A percentile compares a stretch with the other conserved stretches of the same genome.
Evolutionary conservation across 495 filamentous ascomycete species (phyloP).

Genomic region (Corynascus novoguineensis): DNA sequence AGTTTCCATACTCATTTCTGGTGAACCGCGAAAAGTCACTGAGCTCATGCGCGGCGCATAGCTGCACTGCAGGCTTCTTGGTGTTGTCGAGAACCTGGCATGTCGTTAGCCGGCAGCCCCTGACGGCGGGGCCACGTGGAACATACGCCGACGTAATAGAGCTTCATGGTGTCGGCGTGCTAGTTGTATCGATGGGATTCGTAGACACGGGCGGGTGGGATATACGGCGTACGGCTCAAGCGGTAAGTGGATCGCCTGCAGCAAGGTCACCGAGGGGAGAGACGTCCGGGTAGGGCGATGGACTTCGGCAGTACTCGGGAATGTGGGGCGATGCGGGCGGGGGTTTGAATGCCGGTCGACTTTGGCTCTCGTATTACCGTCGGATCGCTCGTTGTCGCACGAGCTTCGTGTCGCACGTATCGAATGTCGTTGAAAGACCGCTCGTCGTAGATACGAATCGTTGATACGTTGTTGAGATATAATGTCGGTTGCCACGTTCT

Average conservation of each 20-base stretch:
- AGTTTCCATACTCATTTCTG: constrained; percentile 58
- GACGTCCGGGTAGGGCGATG: constrained; percentile 8
- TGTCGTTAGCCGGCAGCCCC: constrained; percentile 12
- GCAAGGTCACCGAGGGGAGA: background rate
- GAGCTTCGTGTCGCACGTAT: background rate
- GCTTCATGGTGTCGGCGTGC: constrained; percentile 65
- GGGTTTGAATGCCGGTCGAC: background rate
- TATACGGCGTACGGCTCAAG: background rate
- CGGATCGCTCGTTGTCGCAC: background rate
- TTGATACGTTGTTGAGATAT: background rate
- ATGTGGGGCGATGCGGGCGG: constrained; percentile 13
- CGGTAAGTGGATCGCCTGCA: constrained; percentile 1
- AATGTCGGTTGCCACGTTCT: constrained; percentile 1
- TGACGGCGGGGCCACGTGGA: background rate
- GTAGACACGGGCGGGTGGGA: constrained; percentile 1
- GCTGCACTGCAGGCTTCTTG: constrained; percentile 68
- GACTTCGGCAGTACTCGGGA: constrained; percentile 2
- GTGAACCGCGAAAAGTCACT: constrained; percentile 78
- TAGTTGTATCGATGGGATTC: background rate
- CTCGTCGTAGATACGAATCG: background rate
- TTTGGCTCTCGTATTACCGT: background rate
- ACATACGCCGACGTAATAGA: constrained; percentile 83
- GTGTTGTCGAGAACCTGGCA: constrained; percentile 29
- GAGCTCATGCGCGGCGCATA: constrained; percentile 75
- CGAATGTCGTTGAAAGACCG: background rate